These are phyloP conservation scores for Fusarium coicis DNA, from an alignment of 2,329 filamentous ascomycete genomes.

Conservation along the genomic window DNA sequence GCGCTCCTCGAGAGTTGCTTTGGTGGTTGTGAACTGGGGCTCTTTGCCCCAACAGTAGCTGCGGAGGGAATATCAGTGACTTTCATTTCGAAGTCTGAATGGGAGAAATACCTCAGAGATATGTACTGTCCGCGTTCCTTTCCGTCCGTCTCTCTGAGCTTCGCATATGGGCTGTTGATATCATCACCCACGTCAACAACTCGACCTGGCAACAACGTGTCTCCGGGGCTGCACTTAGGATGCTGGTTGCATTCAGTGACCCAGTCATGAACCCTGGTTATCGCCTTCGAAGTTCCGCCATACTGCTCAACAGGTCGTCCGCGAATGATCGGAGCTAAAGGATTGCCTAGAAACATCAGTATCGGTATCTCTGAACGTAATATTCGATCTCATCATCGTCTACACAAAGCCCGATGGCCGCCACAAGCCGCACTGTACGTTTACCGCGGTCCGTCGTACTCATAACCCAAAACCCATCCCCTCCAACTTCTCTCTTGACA, in stretches of 20 bases:
- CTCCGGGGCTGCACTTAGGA: not conserved
- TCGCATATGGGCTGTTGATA: not conserved
- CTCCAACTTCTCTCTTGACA: not conserved
- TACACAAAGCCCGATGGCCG: slow-evolving; percentile 9
- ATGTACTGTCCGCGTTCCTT: not conserved
- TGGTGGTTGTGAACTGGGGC: not conserved
- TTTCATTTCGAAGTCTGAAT: rapidly evolving
- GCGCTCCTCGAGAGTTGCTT: not conserved
- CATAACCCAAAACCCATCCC: slow-evolving; percentile 6
- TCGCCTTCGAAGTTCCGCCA: not conserved
- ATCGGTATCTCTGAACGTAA: rapidly evolving
- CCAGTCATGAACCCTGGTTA: not conserved
- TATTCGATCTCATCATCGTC: not conserved
- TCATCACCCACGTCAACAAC: not conserved
- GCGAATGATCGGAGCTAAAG: not conserved
- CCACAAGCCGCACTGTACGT: not conserved
- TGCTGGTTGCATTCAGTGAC: not conserved
- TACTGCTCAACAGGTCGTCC: slow-evolving; percentile 4
- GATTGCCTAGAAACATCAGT: not conserved
- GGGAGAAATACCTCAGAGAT: not conserved
- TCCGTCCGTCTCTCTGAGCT: not conserved
- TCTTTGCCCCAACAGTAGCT: slow-evolving; percentile 9
- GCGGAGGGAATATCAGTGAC: not conserved
- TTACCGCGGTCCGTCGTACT: not conserved
- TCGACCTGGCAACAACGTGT: not conserved